Base-by-base conservation (phyloP, 73 alveolate genomes). In the Stentor roeselii region DNA sequence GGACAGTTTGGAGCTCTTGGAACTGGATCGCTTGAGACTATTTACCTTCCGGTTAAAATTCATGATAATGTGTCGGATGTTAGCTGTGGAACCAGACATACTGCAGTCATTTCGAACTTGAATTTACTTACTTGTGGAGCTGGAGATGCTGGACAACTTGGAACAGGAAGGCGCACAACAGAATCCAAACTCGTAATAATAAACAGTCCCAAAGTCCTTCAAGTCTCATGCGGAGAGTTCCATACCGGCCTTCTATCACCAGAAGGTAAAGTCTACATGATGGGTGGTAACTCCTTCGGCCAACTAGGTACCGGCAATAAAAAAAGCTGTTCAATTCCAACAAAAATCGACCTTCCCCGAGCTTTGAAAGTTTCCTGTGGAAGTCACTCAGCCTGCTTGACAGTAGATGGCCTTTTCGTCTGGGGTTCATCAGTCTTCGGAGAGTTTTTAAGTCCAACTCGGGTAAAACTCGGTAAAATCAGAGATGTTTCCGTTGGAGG, bases 261-360 rank as follows among this genome's bases (percentile, higher is more conserved):
- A 32, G 82, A 86, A 42, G 97, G 98, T 30, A 87, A 90, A 82
- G 93, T 95, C 27, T 92, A 75, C 78, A 86, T 96, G 0, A 82
- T 92, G 87, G 99, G 99, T 3, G 94, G 93, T 3, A 86, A 90
- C 42, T 89, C 88, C 74, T 94, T 92, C 36, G 99, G 99, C 0
- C 92, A 95, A 87, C 85, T 95, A 31, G 99, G 99, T 34, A 36
- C 36, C 3, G 96, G 94, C 3, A 42, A 42, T 39, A 88, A 87
- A 61, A 89, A 85, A 39, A 78, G 59, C 75, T 76, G 89, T 31
- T 41, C 78, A 40, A 42, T 60, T 21, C 93, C 93, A 14, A 6
- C 14, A 39, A 3, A 59, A 27, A 59, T 91, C 21, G 82, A 88
- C 3, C 78, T 75, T 30, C 90, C 75, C 60, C 82, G 83, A 3